Conservation (phyloP, 2,329 filamentous ascomycete genomes). For the Stromatinia cepivora region DNA sequence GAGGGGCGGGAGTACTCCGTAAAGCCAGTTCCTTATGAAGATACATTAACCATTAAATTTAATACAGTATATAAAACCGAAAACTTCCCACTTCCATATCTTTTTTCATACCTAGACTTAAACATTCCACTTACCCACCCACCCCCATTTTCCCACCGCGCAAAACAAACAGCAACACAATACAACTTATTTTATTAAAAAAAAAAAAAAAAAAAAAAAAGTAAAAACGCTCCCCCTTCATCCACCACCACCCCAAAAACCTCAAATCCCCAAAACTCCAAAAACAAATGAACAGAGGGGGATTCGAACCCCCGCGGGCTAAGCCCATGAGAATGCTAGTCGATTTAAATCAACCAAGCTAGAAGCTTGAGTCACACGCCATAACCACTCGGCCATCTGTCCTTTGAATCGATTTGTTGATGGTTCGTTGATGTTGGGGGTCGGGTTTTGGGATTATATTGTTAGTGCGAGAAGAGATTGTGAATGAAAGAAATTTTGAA, state of each 20-base stretch:
- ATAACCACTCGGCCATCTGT: slow-evolving; percentile 22
- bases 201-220: too few species aligned
- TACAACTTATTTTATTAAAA: background rate
- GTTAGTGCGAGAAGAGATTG: accelerated
- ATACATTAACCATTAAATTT: too few species aligned
- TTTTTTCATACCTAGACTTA: too few species aligned
- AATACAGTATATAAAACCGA: too few species aligned
- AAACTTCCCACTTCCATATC: too few species aligned
- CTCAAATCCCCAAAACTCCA: too few species aligned
- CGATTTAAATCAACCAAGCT: slow-evolving; percentile 9
- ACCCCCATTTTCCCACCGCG: too few species aligned
- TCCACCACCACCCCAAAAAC: background rate
- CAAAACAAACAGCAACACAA: background rate
- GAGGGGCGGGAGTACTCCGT: too few species aligned
- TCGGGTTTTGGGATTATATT: accelerated
- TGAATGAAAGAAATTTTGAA: too few species aligned
- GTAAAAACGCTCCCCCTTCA: background rate
- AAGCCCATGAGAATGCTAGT: slow-evolving; percentile 21
- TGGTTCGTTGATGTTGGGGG: accelerated
- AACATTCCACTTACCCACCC: too few species aligned
- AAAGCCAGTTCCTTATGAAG: too few species aligned
- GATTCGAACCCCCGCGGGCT: slow-evolving; percentile 25
- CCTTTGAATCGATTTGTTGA: background rate
- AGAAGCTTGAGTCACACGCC: slow-evolving; percentile 24
- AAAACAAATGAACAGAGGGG: slow-evolving; percentile 20